A percentile compares a stretch with the other conserved stretches of the same genome.
These are phyloP conservation scores for Candida arabinofermentans DNA, from an alignment of 805 yeast genomes.

Conservation along the genomic window DNA sequence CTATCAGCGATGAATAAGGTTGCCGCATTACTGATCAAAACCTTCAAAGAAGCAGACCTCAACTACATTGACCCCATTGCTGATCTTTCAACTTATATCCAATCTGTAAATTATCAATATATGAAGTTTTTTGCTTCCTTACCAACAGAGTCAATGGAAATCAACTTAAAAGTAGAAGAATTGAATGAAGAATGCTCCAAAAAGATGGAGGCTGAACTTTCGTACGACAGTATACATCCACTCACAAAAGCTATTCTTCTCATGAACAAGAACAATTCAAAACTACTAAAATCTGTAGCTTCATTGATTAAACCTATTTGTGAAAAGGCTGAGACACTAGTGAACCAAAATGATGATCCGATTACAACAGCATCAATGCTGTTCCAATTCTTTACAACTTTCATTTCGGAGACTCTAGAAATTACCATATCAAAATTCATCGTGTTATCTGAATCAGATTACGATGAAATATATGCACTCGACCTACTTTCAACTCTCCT, in stretches of 20 bases:
- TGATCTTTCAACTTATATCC: conserved; percentile 11
- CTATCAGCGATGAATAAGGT: conserved; percentile 6
- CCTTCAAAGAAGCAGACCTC: conserved; percentile 22
- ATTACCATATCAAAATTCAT: neutral
- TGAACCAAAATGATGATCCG: neutral
- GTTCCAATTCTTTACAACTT: neutral
- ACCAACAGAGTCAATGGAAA: conserved; percentile 12
- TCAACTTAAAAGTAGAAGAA: conserved; percentile 18
- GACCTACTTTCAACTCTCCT: neutral
- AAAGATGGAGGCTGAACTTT: conserved; percentile 1
- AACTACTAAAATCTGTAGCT: neutral
- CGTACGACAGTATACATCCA: conserved; percentile 4
- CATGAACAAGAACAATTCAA: neutral
- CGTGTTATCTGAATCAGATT: neutral
- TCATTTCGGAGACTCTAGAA: neutral
- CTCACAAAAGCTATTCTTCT: neutral
- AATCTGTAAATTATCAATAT: conserved; percentile 20
- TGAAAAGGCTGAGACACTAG: neutral
- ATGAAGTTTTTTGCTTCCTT: conserved; percentile 14
- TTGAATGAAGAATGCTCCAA: conserved; percentile 11
- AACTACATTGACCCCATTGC: conserved; percentile 5
- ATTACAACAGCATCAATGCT: neutral
- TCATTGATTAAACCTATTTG: neutral
- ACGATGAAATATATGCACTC: neutral
- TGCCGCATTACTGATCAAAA: conserved; percentile 11